A percentile compares a stretch with the other conserved stretches of the same genome.
Evolutionary conservation across 805 yeast species (phyloP).

Genomic region (Schizosaccharomyces lindneri): DNA sequence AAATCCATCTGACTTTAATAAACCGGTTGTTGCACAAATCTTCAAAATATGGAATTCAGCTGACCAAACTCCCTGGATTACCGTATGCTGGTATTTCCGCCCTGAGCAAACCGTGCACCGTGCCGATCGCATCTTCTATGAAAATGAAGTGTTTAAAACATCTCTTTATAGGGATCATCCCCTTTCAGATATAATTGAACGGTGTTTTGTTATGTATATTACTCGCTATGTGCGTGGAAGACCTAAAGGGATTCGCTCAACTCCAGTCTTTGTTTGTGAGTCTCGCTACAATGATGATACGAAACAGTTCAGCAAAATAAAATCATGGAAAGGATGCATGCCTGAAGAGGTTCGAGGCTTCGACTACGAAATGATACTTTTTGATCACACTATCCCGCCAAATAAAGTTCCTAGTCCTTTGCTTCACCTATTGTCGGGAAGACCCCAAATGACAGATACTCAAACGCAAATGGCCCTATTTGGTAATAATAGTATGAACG

Average conservation of each 20-base stretch:
- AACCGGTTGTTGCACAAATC: constrained; percentile 83
- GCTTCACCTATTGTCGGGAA: constrained; percentile 44
- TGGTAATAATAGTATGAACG: constrained; percentile 45
- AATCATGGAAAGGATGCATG: constrained; percentile 96
- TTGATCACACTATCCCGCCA: constrained; percentile 58
- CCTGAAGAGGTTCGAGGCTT: constrained; percentile 84
- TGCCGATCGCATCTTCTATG: constrained; percentile 66
- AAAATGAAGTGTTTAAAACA: constrained; percentile 85
- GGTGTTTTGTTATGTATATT: constrained; percentile 83
- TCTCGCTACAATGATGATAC: constrained; percentile 79
- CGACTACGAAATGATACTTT: constrained; percentile 23
- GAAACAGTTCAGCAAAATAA: constrained; percentile 72
- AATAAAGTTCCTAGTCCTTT: constrained; percentile 64
- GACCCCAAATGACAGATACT: constrained; percentile 38
- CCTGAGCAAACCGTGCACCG: constrained; percentile 96
- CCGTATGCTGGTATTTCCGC: constrained; percentile 92
- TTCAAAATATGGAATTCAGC: constrained; percentile 69
- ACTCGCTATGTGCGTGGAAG: constrained; percentile 90
- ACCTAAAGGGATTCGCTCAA: constrained; percentile 41
- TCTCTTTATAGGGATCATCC: constrained; percentile 91
- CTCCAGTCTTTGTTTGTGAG: constrained; percentile 77
- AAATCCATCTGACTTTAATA: constrained; percentile 67
- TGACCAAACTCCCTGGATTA: constrained; percentile 66
- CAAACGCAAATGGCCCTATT: constrained; percentile 32
- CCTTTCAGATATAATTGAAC: constrained; percentile 70